Percentiles rank a stretch among this genome's conserved stretches.
Conservation (phyloP, 208 protist genomes). For the Leishmania aethiopica region DNA sequence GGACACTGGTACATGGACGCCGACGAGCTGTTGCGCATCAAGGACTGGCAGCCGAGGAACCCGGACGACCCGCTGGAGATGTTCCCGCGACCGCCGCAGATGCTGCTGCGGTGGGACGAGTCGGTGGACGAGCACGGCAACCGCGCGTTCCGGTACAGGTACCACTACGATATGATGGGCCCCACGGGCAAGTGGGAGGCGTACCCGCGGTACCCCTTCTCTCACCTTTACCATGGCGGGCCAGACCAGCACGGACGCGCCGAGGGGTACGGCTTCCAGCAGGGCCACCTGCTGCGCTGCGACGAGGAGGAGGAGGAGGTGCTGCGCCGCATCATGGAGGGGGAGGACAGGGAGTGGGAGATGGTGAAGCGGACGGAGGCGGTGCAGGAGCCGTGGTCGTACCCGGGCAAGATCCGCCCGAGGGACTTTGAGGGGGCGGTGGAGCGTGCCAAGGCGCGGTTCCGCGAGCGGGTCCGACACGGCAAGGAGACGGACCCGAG, state of each 20-base stretch:
- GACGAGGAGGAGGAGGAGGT: conserved; percentile 88
- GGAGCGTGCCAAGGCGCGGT: too few species aligned
- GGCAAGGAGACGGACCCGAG: too few species aligned
- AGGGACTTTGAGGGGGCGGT: too few species aligned
- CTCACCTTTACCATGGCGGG: too few species aligned
- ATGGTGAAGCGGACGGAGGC: too few species aligned
- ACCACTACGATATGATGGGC: conserved; percentile 91
- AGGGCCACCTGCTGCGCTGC: conserved; percentile 87
- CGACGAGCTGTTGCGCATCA: conserved; percentile 87
- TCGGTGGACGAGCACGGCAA: conserved; percentile 90
- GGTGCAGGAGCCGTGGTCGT: too few species aligned
- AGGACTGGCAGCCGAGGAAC: conserved; percentile 91
- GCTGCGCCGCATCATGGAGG: conserved; percentile 90
- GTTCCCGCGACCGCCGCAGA: conserved; percentile 88
- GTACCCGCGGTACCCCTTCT: too few species aligned
- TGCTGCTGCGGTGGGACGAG: conserved; percentile 88
- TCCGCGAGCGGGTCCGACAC: too few species aligned
- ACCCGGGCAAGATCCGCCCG: too few species aligned
- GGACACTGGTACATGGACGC: conserved; percentile 93
- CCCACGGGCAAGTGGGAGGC: too few species aligned
- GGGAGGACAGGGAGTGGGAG: conserved; percentile 91
- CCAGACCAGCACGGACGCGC: too few species aligned
- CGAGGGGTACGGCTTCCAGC: too few species aligned
- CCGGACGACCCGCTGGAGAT: conserved; percentile 89
- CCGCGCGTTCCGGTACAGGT: conserved; percentile 91